Conservation (phyloP, 768 basidiomycete genomes). For the Boletus patriciae region DNA sequence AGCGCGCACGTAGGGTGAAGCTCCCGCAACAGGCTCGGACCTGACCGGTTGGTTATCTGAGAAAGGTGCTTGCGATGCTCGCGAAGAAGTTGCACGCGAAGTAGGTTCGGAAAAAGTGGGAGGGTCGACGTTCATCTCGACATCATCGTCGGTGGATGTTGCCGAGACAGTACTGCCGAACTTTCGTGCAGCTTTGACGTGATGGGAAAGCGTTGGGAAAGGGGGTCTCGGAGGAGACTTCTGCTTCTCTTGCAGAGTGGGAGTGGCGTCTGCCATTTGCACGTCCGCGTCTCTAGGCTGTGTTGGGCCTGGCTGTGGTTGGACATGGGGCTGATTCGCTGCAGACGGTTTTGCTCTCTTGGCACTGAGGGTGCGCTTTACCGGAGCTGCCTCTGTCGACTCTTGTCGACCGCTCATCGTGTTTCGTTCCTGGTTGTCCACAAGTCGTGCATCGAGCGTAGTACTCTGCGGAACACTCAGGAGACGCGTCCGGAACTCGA, state of each 20-base stretch:
- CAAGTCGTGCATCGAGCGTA: neutral
- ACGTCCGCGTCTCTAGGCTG: constrained; percentile 1
- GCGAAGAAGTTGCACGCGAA: neutral
- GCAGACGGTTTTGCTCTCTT: neutral
- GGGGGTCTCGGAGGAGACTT: neutral
- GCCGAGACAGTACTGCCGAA: neutral
- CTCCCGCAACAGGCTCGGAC: neutral
- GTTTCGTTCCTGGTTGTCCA: neutral
- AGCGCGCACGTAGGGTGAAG: neutral
- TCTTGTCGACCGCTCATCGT: neutral
- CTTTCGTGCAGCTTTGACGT: neutral
- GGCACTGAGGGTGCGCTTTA: neutral
- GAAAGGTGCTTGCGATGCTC: neutral
- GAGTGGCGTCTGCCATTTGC: neutral
- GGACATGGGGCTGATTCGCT: neutral
- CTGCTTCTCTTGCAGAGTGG: neutral
- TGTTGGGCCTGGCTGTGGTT: neutral
- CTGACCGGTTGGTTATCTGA: neutral
- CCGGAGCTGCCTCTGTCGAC: neutral
- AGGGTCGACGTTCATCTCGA: constrained; percentile 16
- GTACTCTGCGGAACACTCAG: constrained; percentile 10
- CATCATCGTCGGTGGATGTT: constrained; percentile 8
- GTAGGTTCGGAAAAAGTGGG: neutral
- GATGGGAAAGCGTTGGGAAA: neutral
- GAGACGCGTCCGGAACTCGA: neutral